These are phyloP conservation scores for Sporothrix mexicana DNA, from an alignment of 2,329 filamentous ascomycete genomes.

Conservation along the genomic window DNA sequence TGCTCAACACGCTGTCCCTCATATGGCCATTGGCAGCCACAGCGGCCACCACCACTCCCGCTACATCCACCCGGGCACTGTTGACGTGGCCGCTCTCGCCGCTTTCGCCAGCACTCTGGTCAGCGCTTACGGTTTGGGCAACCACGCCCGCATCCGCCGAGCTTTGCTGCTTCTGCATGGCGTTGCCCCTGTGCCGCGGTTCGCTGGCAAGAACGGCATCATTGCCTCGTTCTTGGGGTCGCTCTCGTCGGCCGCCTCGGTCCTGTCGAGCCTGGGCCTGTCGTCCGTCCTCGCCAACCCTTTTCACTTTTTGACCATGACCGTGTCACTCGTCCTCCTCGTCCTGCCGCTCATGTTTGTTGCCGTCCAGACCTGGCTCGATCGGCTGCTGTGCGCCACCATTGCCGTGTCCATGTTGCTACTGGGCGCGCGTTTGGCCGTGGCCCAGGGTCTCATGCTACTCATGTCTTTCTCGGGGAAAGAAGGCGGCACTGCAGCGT, in stretches of 20 bases:
- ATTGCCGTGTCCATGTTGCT: conserved; percentile 90
- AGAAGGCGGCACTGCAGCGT: not conserved
- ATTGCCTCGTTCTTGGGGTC: conserved; percentile 69
- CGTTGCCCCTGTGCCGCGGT: conserved; percentile 10
- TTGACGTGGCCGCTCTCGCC: conserved; percentile 81
- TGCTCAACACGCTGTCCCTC: not conserved
- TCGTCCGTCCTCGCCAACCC: conserved; percentile 92
- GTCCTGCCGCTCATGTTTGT: conserved; percentile 81
- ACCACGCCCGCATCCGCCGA: conserved; percentile 89
- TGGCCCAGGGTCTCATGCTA: conserved; percentile 89
- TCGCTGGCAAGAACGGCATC: conserved; percentile 10
- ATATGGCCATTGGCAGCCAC: conserved; percentile 69
- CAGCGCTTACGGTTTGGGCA: conserved; percentile 84
- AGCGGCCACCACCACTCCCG: conserved; percentile 38
- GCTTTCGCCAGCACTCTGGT: conserved; percentile 83
- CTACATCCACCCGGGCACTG: conserved; percentile 70
- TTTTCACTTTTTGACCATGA: conserved; percentile 91
- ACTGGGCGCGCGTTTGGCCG: conserved; percentile 81
- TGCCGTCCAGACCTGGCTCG: conserved; percentile 81
- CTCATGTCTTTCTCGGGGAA: conserved; percentile 80
- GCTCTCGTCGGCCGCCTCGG: conserved; percentile 48
- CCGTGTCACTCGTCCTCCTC: conserved; percentile 75
- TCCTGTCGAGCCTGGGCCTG: conserved; percentile 48
- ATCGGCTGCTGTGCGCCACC: conserved; percentile 77
- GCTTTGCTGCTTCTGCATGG: conserved; percentile 63